Percentiles rank a stretch among this genome's conserved stretches.
Evolutionary conservation across 2,329 filamentous ascomycete species (phyloP).

Genomic region (Fusarium haematococcum): DNA sequence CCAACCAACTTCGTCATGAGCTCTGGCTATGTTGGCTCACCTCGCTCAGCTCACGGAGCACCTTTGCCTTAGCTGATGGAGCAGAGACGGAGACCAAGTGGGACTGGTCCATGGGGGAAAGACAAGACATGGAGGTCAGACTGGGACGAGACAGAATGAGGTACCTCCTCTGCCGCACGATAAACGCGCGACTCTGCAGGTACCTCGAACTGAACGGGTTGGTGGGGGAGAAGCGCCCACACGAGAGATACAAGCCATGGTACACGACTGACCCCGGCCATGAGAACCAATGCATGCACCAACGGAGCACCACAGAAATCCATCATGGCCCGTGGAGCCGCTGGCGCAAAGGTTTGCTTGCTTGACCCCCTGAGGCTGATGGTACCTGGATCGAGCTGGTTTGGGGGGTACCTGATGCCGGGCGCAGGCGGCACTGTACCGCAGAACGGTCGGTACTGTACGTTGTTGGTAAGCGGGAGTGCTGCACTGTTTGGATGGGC

Average conservation of each 20-base stretch:
- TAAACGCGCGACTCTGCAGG: conserved; percentile 28
- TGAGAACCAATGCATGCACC: not conserved
- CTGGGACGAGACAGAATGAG: conserved; percentile 25
- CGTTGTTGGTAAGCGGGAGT: conserved; percentile 2
- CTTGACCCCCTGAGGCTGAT: conserved; percentile 37
- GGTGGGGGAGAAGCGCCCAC: conserved; percentile 27
- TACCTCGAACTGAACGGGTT: conserved; percentile 22
- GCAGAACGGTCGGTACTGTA: conserved; percentile 1
- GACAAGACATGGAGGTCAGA: conserved; percentile 26
- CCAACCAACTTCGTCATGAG: conserved; percentile 17
- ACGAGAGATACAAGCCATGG: conserved; percentile 12
- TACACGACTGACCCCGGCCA: conserved; percentile 7
- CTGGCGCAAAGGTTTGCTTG: conserved; percentile 29
- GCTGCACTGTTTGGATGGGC: conserved; percentile 13
- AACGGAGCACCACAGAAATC: conserved; percentile 14
- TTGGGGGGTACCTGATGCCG: not conserved
- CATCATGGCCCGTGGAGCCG: conserved; percentile 24
- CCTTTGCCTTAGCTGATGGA: conserved; percentile 28
- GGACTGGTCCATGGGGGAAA: conserved; percentile 29
- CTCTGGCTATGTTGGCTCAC: conserved; percentile 20
- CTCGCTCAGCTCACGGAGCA: conserved; percentile 23
- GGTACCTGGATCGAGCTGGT: not conserved
- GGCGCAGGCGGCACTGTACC: not conserved
- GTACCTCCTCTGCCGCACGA: conserved; percentile 16
- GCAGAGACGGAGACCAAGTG: conserved; percentile 32